These are phyloP conservation scores for Beauveria rudraprayagi DNA, from an alignment of 2,329 filamentous ascomycete species.

Conservation along the genomic window DNA sequence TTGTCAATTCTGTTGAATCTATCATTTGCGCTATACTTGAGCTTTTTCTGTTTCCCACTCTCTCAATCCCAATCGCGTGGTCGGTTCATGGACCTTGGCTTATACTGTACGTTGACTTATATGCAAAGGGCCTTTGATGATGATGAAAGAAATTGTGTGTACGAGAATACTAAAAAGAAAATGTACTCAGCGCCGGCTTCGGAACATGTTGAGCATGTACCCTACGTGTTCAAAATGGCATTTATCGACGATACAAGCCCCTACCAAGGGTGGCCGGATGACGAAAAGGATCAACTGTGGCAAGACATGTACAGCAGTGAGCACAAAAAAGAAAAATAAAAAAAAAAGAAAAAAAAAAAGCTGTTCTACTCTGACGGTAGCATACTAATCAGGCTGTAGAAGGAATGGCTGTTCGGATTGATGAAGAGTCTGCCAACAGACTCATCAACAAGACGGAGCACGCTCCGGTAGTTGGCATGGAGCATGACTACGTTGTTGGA, in stretches of 20 bases:
- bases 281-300: conserved; percentile 10
- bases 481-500: conserved; percentile 9
- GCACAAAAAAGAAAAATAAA: not conserved
- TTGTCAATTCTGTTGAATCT: not conserved
- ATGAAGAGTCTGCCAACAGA: not conserved
- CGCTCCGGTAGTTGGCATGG: not conserved
- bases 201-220: not conserved
- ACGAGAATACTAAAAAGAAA: not conserved
- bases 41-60: not conserved
- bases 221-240: not conserved
- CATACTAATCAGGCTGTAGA: not conserved
- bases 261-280: conserved; percentile 9
- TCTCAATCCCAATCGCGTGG: no score
- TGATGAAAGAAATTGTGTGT: no score
- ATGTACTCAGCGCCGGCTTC: not conserved
- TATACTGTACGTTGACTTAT: not conserved
- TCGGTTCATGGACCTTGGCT: not conserved
- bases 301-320: conserved; percentile 9
- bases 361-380: no score
- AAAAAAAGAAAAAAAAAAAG: no score
- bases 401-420: conserved; percentile 4
- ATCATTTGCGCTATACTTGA: not conserved
- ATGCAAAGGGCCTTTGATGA: no score
- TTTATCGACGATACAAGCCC: conserved; percentile 3
- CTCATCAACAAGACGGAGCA: conserved; percentile 7